Percentiles rank a stretch among this genome's conserved stretches.
phyloP scores from a whole-genome alignment of 2,329 filamentous ascomycete species.

The Pseudocercospora cruenta region DNA sequence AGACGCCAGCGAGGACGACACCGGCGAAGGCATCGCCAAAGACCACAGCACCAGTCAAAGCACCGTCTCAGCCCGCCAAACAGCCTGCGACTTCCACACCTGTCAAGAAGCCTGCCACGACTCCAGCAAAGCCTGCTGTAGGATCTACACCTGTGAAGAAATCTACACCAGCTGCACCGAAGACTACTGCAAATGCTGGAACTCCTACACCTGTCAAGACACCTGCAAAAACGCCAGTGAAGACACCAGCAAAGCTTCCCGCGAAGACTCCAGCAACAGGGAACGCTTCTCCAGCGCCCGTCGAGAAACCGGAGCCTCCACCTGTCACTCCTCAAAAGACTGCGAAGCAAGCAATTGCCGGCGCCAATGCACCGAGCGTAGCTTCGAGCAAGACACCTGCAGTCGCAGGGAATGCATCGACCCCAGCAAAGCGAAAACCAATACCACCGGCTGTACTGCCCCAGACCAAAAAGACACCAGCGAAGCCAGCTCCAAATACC shows the following conservation, averaged over 20 bases:
- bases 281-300: slow-evolving; percentile 2
- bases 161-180: slow-evolving; percentile 16
- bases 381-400: slow-evolving; percentile 12
- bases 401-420: slow-evolving; percentile 18
- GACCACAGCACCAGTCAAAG: slow-evolving; percentile 21
- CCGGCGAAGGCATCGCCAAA: slow-evolving; percentile 24
- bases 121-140: slow-evolving; percentile 24
- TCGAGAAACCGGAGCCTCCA: slow-evolving; percentile 28
- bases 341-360: slow-evolving; percentile 21
- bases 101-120: slow-evolving; percentile 25
- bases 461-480: background rate
- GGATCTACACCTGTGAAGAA: slow-evolving; percentile 25
- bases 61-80: slow-evolving; percentile 26
- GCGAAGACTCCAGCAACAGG: slow-evolving; percentile 18
- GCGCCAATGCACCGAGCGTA: slow-evolving; percentile 15
- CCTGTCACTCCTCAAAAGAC: slow-evolving; percentile 24
- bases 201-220: slow-evolving; percentile 21
- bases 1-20: slow-evolving; percentile 29
- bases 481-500: slow-evolving; percentile 10
- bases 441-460: slow-evolving; percentile 25
- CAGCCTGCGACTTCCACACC: slow-evolving; percentile 27
- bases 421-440: slow-evolving; percentile 23
- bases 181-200: slow-evolving; percentile 13
- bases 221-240: slow-evolving; percentile 23
- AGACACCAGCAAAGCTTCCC: slow-evolving; percentile 19